Evolutionary conservation across 768 basidiomycete genomes (phyloP).

Genomic region (Phlebiopsis gigantea): DNA sequence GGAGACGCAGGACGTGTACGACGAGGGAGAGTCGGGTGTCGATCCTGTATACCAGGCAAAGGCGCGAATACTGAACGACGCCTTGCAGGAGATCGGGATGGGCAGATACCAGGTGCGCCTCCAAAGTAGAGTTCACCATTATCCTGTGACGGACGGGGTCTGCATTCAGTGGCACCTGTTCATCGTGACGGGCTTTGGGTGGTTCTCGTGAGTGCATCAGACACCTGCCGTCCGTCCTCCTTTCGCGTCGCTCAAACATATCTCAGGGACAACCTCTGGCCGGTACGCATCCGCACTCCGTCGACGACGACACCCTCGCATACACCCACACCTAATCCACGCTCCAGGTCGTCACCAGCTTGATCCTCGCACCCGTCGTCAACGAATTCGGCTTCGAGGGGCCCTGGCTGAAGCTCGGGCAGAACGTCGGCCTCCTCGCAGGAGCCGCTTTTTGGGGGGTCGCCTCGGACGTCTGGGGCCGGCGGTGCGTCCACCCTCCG

Average conservation of each 20-base stretch:
- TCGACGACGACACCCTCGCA: background rate
- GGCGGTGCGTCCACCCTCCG: conserved; percentile 35
- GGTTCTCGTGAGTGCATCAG: conserved; percentile 65
- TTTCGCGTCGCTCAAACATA: background rate
- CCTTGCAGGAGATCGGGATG: conserved; percentile 52
- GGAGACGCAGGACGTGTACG: conserved; percentile 25
- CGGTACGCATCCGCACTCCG: conserved; percentile 31
- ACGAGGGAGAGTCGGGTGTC: conserved; percentile 26
- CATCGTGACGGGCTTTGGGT: conserved; percentile 65
- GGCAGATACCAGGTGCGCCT: conserved; percentile 48
- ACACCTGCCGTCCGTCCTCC: background rate
- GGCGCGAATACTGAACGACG: conserved; percentile 34
- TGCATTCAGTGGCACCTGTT: conserved; percentile 51
- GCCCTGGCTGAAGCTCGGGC: conserved; percentile 61
- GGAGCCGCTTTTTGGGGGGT: conserved; percentile 70
- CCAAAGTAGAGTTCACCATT: background rate
- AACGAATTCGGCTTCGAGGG: conserved; percentile 60
- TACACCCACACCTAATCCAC: background rate
- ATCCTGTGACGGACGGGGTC: too few relatives aligned
- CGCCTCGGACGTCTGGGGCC: conserved; percentile 66
- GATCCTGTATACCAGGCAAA: conserved; percentile 48
- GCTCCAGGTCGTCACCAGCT: conserved; percentile 52
- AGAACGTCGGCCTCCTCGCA: conserved; percentile 68
- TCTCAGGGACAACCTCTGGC: conserved; percentile 70
- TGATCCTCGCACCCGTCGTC: conserved; percentile 61